A percentile compares a stretch with the other conserved stretches of the same genome.
These are phyloP conservation scores for Choiromyces venosus DNA, from an alignment of 495 filamentous ascomycete genomes.

Conservation along the genomic window DNA sequence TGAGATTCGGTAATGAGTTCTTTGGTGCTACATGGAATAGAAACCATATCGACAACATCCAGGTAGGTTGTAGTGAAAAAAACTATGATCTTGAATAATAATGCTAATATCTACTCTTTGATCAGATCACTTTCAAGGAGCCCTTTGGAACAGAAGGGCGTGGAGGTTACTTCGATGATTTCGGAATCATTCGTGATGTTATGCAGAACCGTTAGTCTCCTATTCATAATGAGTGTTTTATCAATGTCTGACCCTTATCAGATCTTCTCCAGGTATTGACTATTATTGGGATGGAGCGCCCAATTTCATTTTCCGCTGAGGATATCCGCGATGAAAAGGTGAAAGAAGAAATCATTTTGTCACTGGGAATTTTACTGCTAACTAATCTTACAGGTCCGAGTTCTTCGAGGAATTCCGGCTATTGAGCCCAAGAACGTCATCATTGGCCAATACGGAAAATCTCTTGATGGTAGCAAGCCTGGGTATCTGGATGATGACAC, in stretches of 20 bases:
- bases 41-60: slow-evolving; percentile 98
- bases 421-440: slow-evolving; percentile 99
- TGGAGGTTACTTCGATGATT: slow-evolving; percentile 99
- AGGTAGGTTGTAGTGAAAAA: slow-evolving; percentile 43
- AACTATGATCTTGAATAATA: not conserved
- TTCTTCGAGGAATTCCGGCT: slow-evolving; percentile 83
- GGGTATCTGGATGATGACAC: slow-evolving; percentile 98
- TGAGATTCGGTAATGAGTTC: slow-evolving; percentile 98
- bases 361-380: not conserved
- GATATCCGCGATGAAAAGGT: slow-evolving; percentile 99
- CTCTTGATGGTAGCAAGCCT: slow-evolving; percentile 93
- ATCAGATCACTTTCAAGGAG: slow-evolving; percentile 94
- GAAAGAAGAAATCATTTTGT: not conserved
- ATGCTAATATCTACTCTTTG: slow-evolving; percentile 7
- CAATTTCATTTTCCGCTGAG: slow-evolving; percentile 95
- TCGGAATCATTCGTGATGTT: slow-evolving; percentile 98
- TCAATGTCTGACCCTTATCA: slow-evolving; percentile 42
- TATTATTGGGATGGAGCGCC: slow-evolving; percentile 94
- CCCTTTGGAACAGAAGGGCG: slow-evolving; percentile 99
- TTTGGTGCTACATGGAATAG: slow-evolving; percentile 99
- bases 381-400: slow-evolving; percentile 55
- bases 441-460: slow-evolving; percentile 97
- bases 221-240: not conserved
- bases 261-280: slow-evolving; percentile 94
- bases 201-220: slow-evolving; percentile 70